Base-by-base conservation (phyloP, 371 early-diverging fungal species). In the Batrachochytrium dendrobatidis region DNA sequence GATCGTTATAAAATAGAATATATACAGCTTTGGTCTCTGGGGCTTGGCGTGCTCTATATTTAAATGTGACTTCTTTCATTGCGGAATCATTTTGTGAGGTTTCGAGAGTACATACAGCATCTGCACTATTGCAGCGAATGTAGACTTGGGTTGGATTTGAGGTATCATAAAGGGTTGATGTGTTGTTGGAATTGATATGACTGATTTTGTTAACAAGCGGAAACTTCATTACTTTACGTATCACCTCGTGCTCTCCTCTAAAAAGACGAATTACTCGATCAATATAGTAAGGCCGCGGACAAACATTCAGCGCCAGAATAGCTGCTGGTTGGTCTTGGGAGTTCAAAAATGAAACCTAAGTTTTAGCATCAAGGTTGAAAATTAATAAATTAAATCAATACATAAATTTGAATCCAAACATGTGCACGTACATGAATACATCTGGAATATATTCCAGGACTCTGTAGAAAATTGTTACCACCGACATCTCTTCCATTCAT, bases 1-100 rank as follows among this genome's bases (percentile, higher is more conserved):
- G 74, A 58, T 79, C 80, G 52, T 69, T 55, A 61, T 67, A 79
- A 25, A 76, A 55, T 10, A 76, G 55, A 50, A 76, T 67, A 59
- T 72, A 72, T 2, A 74, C 39, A 30, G 63, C 60, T 8, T 56
- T 46, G 4, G 65, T 65, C 17, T 67, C 67, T 25, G 68, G 70
- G 18, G 74, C 68, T 39, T n/a, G 25, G 5, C 64, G 52, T 44
- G 54, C 59, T 17, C 72, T 62, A 49, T 66, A 72, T 60, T 76
- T 79, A 59, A 79, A 68, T 24, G 65, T 33, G 3, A 79, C 32
- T 30, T 71, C 70, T 26, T 63, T 55, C 45, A 59, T 34, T 22
- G 49, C 8, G 8, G 7, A 49, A 24, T 49, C 49, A 49, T 20
- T 24, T 30, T 6, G 31, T 7, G 52, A 8, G 8, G 31, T 24